Evolutionary conservation across 306 rosid species (phyloP).

Genomic region (Cicer yamashitae): DNA sequence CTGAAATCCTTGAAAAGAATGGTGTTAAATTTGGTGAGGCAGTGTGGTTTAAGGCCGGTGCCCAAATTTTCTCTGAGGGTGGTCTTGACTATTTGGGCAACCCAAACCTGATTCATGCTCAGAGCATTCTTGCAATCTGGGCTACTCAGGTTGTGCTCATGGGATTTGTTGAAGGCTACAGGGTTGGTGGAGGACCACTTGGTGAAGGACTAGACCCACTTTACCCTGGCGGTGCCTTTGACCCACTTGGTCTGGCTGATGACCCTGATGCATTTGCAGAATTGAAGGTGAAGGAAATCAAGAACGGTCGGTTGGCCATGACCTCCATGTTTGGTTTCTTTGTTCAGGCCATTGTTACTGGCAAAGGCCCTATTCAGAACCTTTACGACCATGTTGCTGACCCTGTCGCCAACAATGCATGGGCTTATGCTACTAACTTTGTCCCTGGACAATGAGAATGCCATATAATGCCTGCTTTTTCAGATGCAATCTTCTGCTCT

Average conservation of each 20-base stretch:
- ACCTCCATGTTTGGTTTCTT: conserved; percentile 92
- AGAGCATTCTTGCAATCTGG: conserved; percentile 98
- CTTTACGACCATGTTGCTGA: conserved; percentile 86
- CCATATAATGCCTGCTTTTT: conserved; percentile 34
- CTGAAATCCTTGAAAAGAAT: conserved; percentile 80
- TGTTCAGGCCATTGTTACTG: conserved; percentile 96
- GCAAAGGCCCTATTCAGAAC: conserved; percentile 91
- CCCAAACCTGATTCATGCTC: conserved; percentile 93
- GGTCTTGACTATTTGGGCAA: conserved; percentile 96
- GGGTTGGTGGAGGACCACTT: conserved; percentile 96
- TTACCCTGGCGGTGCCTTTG: conserved; percentile 96
- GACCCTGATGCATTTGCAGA: conserved; percentile 99
- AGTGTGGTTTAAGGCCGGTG: conserved; percentile 96
- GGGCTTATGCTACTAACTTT: conserved; percentile 96
- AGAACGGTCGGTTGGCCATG: conserved; percentile 93
- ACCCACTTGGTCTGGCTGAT: conserved; percentile 95
- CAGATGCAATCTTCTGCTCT: conserved; percentile 47
- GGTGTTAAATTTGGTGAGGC: conserved; percentile 95
- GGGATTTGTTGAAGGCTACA: conserved; percentile 93
- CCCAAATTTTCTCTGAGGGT: conserved; percentile 94
- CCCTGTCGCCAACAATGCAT: conserved; percentile 89
- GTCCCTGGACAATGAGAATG: conserved; percentile 83
- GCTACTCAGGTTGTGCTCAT: conserved; percentile 90
- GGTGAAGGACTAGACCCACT: conserved; percentile 96
- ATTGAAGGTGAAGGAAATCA: conserved; percentile 86